Percentiles rank a stretch among this genome's conserved stretches.
phyloP scores from a whole-genome alignment of 352 stramenopile species.

The Globisporangium nodosum region DNA sequence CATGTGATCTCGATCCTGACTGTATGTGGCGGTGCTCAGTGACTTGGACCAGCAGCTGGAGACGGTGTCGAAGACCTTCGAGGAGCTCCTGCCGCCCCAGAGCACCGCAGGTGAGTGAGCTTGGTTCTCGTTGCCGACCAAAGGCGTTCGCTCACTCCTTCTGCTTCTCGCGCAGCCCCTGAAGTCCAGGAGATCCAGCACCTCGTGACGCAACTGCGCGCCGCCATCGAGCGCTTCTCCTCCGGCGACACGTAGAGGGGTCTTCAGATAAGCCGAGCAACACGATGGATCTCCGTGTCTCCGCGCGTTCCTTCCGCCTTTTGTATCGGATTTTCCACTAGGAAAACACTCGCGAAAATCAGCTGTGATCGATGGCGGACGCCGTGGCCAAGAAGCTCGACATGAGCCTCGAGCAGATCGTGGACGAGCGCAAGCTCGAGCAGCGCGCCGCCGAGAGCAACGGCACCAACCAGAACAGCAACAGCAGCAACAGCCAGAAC shows the following conservation, averaged over 20 bases:
- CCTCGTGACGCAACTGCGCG: conserved; percentile 25
- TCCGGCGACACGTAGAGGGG: background rate
- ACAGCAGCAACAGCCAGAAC: background rate
- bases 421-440: conserved; percentile 40
- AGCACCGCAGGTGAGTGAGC: conserved; percentile 10
- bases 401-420: conserved; percentile 70
- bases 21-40: conserved; percentile 2
- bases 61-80: conserved; percentile 15
- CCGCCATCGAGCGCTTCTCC: conserved; percentile 24
- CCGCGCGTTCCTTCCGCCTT: no score
- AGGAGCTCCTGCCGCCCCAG: conserved; percentile 9
- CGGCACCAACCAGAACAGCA: background rate
- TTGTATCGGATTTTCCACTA: background rate
- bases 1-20: background rate
- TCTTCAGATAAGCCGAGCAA: background rate
- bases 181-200: conserved; percentile 37
- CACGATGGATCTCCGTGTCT: no score
- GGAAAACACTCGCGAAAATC: background rate
- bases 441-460: background rate
- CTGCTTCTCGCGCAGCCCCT: conserved; percentile 14
- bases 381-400: conserved; percentile 63
- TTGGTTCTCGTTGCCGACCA: no score
- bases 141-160: background rate
- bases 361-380: conserved; percentile 12
- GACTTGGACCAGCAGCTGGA: conserved; percentile 26